phyloP scores from a whole-genome alignment of 192 early-diverging fungal species.

The Linderina pennispora region DNA sequence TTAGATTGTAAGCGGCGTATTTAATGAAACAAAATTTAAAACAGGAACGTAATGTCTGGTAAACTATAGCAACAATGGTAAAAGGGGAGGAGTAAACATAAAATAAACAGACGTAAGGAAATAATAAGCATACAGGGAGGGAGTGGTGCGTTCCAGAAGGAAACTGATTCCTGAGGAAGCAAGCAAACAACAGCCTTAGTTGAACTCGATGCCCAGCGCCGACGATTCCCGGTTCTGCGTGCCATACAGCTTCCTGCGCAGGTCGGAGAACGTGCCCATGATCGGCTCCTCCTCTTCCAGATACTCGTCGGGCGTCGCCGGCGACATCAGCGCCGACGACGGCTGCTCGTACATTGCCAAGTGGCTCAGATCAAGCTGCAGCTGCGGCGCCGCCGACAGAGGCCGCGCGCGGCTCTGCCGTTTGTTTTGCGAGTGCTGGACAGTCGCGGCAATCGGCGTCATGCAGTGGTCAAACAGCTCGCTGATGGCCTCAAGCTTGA shows the following conservation, averaged over 20 bases:
- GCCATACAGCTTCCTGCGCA: slow-evolving; percentile 43
- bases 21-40: too few species aligned
- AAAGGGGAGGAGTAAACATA: too few species aligned
- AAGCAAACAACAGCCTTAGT: too few species aligned
- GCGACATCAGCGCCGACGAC: slow-evolving; percentile 9
- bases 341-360: slow-evolving; percentile 11
- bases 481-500: slow-evolving; percentile 44
- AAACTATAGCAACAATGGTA: too few species aligned
- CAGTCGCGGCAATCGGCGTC: slow-evolving; percentile 20
- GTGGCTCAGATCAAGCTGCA: slow-evolving; percentile 11
- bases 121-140: too few species aligned
- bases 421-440: not conserved
- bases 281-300: not conserved
- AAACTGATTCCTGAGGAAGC: too few species aligned
- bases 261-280: slow-evolving; percentile 38
- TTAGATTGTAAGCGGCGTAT: too few species aligned
- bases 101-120: too few species aligned
- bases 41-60: too few species aligned
- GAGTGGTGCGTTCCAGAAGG: too few species aligned
- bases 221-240: too few species aligned
- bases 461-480: slow-evolving; percentile 49
- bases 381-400: slow-evolving; percentile 30
- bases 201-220: too few species aligned
- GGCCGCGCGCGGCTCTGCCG: slow-evolving; percentile 23
- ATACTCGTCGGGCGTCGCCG: not conserved